These are phyloP conservation scores for Noccaea caerulescens DNA, from an alignment of 345 rosid species.

Conservation along the genomic window DNA sequence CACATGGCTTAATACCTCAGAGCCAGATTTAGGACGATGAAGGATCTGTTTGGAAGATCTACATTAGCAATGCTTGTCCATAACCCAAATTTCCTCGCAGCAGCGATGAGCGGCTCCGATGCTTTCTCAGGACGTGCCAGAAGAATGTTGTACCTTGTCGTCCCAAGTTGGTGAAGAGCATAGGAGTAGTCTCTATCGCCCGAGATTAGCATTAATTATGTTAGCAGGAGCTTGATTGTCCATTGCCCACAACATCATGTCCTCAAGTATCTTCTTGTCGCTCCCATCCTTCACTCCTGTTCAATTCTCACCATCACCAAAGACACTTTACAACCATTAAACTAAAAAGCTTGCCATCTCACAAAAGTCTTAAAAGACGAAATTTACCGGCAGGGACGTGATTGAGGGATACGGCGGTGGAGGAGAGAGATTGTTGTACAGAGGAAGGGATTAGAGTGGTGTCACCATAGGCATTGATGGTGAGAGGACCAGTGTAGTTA, in stretches of 20 bases:
- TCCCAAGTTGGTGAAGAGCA: slow-evolving; percentile 76
- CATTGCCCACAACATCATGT: slow-evolving; percentile 83
- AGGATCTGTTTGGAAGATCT: slow-evolving; percentile 50
- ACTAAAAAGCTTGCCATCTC: background rate
- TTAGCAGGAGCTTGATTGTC: slow-evolving; percentile 82
- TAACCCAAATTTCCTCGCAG: slow-evolving; percentile 75
- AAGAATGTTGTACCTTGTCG: slow-evolving; percentile 78
- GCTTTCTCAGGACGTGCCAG: slow-evolving; percentile 60
- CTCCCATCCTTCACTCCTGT: slow-evolving; percentile 87
- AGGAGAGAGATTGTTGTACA: slow-evolving; percentile 73
- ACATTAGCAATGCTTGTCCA: slow-evolving; percentile 75
- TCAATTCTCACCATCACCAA: background rate
- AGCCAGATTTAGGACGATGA: slow-evolving; percentile 13
- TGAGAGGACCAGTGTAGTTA: slow-evolving; percentile 72
- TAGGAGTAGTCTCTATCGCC: slow-evolving; percentile 80
- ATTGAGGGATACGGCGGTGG: slow-evolving; percentile 79
- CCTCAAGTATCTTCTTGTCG: slow-evolving; percentile 82
- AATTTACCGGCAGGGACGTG: slow-evolving; percentile 83
- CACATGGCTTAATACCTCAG: slow-evolving; percentile 26
- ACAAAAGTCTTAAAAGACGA: no score
- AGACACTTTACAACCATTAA: background rate
- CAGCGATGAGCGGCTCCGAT: slow-evolving; percentile 63
- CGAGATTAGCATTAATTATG: slow-evolving; percentile 69
- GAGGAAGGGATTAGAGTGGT: slow-evolving; percentile 55
- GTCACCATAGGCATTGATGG: slow-evolving; percentile 84